Evolutionary conservation across 176 grass and related monocot genomes (phyloP), one percentile per base, ranked within the genome.

Genomic region (Rhipidocladum racemiflorum): DNA sequence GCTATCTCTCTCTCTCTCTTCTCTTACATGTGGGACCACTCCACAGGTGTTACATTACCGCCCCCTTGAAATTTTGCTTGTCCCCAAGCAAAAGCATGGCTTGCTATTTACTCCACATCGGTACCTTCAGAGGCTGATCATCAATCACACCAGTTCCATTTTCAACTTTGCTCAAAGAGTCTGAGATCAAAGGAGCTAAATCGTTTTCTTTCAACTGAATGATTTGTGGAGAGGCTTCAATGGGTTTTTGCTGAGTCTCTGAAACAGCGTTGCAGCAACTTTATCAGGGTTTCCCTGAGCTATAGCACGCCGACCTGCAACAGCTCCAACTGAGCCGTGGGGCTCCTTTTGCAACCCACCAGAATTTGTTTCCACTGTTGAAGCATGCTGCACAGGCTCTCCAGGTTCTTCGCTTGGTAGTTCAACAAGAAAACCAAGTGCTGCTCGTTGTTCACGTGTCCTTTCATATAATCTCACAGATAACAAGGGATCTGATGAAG

Each of bases 381-480:
- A 80, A 80, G 72, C 77, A 85, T 85, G 35, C 14, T 59, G 16
- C 84, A 54, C 84, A 84, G 63, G 53, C 34, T 87, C 83, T 42
- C 73, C 88, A 80, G 81, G 62, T 68, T 88, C 84, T 84, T 77
- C 83, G 24, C 65, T 67, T 67, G 74, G 68, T 67, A 87, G 80
- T 85, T 98, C 92, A 88, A 75, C 86, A 89, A 98, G 92, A 86
- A 95, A 95, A 82, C 95, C 95, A 74, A 98, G 83, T 45, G 90
- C 82, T 59, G 79, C 86, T 69, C 89, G 90, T 79, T 98, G 88
- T 74, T 94, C 95, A 61, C 48, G 71, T 74, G 92, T 95, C 78
- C 95, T 98, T 61, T 92, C 86, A 50, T 98, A 98, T 61, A 95
- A 93, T 68, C 34, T 95, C 50, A 93, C 80, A 71, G 84, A 93